A percentile compares a stretch with the other conserved stretches of the same genome.
Conservation (phyloP, 176 grass and related monocot genomes). For the Ananas comosus region DNA sequence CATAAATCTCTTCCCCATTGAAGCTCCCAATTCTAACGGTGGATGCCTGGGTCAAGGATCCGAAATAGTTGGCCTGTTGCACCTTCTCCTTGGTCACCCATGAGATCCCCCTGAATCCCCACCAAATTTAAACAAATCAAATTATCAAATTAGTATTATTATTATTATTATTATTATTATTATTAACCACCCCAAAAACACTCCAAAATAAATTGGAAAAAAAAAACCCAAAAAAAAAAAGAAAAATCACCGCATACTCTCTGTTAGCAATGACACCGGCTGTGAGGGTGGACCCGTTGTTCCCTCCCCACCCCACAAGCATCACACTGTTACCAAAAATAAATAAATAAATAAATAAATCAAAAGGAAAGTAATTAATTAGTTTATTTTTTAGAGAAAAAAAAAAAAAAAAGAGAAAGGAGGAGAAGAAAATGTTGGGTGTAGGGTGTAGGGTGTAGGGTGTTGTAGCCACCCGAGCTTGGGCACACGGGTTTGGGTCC, state of each 20-base stretch:
- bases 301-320: constrained; percentile 94
- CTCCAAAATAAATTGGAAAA: not conserved
- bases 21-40: constrained; percentile 77
- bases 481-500: constrained; percentile 57
- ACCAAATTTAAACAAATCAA: not conserved
- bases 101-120: constrained; percentile 63
- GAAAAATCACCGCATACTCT: constrained; percentile 41
- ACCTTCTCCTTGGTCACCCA: constrained; percentile 97
- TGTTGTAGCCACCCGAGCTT: constrained; percentile 99
- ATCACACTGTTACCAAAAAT: constrained; percentile 50
- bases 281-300: constrained; percentile 86
- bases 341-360: not conserved
- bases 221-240: not conserved
- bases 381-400: not conserved
- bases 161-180: not conserved
- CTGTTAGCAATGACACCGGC: constrained; percentile 91
- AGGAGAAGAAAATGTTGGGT: not conserved
- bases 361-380: not conserved
- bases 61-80: constrained; percentile 94
- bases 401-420: not conserved
- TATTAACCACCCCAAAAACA: not conserved
- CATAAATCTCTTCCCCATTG: constrained; percentile 92
- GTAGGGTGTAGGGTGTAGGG: not conserved
- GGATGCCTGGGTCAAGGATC: constrained; percentile 89
- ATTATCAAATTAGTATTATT: no score